Conservation (phyloP, 805 yeast species). For the Ogataea trehalophila region DNA sequence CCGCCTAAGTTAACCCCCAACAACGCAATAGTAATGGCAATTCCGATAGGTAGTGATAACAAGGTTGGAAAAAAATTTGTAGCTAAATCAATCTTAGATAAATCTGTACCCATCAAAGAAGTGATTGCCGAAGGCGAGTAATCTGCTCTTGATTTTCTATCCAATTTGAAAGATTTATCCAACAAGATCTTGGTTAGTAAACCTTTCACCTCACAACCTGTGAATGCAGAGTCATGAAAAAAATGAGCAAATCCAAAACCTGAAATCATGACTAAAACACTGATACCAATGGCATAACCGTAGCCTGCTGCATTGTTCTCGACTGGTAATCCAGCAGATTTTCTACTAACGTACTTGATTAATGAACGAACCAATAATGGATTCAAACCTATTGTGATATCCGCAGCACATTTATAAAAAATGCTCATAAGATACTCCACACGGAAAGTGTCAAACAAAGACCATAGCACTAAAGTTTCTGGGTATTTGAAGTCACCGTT, state of each 20-base stretch:
- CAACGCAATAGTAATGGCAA: slow-evolving; percentile 58
- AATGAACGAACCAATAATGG: slow-evolving; percentile 65
- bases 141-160: slow-evolving; percentile 50
- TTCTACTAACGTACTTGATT: slow-evolving; percentile 56
- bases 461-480: slow-evolving; percentile 40
- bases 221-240: slow-evolving; percentile 53
- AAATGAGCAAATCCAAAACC: slow-evolving; percentile 55
- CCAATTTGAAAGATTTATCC: slow-evolving; percentile 60
- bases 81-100: slow-evolving; percentile 75
- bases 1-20: slow-evolving; percentile 68
- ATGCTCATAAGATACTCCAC: slow-evolving; percentile 36
- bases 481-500: slow-evolving; percentile 39
- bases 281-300: slow-evolving; percentile 72
- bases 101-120: slow-evolving; percentile 74
- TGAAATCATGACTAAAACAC: slow-evolving; percentile 45
- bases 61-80: slow-evolving; percentile 63
- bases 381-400: slow-evolving; percentile 47
- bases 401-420: slow-evolving; percentile 41
- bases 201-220: slow-evolving; percentile 70
- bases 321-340: slow-evolving; percentile 39
- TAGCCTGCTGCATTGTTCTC: slow-evolving; percentile 67
- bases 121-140: slow-evolving; percentile 71
- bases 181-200: slow-evolving; percentile 66
- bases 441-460: slow-evolving; percentile 43
- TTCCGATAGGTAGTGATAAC: slow-evolving; percentile 57